Evolutionary conservation across 1,284 basidiomycete species (phyloP).

Genomic region (Tranzscheliella williamsii): DNA sequence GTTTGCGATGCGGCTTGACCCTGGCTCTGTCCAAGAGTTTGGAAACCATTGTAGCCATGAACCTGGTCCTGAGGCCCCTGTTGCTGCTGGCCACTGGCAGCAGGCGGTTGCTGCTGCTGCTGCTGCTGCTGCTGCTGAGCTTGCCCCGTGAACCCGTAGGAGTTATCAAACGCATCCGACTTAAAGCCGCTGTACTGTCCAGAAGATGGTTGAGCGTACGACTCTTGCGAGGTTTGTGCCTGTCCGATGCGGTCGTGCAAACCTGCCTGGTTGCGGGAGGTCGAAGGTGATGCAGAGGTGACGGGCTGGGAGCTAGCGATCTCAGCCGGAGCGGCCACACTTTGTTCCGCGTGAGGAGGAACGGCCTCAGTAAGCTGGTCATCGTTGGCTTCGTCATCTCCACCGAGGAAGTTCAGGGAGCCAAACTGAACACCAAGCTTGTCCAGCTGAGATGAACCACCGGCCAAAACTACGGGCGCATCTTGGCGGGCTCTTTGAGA

Average conservation of each 20-base stretch:
- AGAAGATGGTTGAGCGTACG: conserved; percentile 24
- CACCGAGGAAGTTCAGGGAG: conserved; percentile 56
- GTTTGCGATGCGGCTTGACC: conserved; percentile 5
- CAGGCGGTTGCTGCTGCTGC: conserved; percentile 3
- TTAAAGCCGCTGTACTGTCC: conserved; percentile 38
- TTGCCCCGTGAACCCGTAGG: conserved; percentile 38
- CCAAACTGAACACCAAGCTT: conserved; percentile 59
- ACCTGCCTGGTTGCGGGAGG: conserved; percentile 6
- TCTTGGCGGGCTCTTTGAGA: conserved; percentile 56
- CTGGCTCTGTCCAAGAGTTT: conserved; percentile 14
- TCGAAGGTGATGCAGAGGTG: conserved; percentile 19
- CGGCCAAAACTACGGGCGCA: conserved; percentile 57
- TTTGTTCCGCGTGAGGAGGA: conserved; percentile 1
- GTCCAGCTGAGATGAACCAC: conserved; percentile 52
- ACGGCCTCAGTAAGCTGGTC: conserved; percentile 10
- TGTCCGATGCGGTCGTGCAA: conserved; percentile 22
- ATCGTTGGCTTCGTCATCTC: conserved; percentile 33
- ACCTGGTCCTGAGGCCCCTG: conserved; percentile 36
- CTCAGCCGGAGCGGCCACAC: conserved; percentile 4
- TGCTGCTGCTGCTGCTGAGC: conserved; percentile 22
- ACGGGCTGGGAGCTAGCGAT: conserved; percentile 4
- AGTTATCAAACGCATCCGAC: conserved; percentile 39
- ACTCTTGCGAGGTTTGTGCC: conserved; percentile 16
- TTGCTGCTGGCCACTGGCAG: conserved; percentile 18
- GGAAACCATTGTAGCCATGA: conserved; percentile 45